Evolutionary conservation across 768 basidiomycete genomes (phyloP).

Genomic region (Sistotremastrum niveocremeum): DNA sequence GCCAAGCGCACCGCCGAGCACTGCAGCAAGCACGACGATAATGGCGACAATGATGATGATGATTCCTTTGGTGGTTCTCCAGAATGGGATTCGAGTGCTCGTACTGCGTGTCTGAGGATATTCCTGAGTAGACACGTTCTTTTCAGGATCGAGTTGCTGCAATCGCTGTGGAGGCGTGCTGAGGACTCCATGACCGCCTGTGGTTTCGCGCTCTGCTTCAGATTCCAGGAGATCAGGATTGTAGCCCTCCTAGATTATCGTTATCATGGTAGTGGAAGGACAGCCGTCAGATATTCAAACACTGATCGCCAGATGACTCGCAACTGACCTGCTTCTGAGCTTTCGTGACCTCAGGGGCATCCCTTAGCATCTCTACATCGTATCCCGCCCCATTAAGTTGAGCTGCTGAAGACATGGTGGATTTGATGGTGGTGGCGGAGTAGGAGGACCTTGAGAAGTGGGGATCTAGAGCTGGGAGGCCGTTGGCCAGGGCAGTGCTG

Average conservation of each 20-base stretch:
- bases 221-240: conserved; percentile 5
- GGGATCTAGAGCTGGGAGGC: too few species aligned
- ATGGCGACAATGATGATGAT: conserved; percentile 23
- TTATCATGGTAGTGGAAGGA: background rate
- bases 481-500: too few species aligned
- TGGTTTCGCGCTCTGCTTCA: background rate
- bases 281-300: background rate
- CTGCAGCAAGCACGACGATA: conserved; percentile 33
- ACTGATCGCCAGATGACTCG: background rate
- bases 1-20: conserved; percentile 48
- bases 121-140: background rate
- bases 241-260: conserved; percentile 4
- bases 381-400: too few species aligned
- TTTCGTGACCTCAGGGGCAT: conserved; percentile 1
- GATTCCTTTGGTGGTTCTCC: conserved; percentile 32
- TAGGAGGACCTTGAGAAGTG: too few species aligned
- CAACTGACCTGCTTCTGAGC: conserved; percentile 2
- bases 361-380: too few species aligned
- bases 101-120: background rate
- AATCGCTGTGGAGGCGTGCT: background rate
- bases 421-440: too few species aligned
- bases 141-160: background rate
- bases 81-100: conserved; percentile 24
- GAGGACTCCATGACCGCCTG: background rate
- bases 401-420: too few species aligned